Base-by-base conservation (phyloP, 192 early-diverging fungal genomes). In the Phlyctochytrium arcticum region DNA sequence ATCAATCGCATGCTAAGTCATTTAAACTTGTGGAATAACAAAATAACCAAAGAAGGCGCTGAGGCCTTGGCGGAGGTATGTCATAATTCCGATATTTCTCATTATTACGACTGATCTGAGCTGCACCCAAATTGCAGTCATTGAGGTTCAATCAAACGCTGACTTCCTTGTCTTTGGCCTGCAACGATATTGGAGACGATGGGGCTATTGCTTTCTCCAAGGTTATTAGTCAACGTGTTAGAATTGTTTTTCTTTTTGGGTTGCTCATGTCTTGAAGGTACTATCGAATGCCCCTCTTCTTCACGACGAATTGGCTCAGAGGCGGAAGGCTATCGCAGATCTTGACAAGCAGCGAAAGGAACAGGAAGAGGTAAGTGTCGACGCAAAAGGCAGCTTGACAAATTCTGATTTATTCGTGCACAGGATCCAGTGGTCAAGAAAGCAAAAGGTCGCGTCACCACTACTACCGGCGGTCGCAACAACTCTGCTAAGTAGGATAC, bases 61-160 rank as follows among this genome's bases (percentile, higher is more conserved):
- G 73, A 65, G 26, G 72, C 71, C n/a, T 32, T 83, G n/a, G 77
- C 77, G 3, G 81, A 83, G 68, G 78, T 74, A 29, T 4, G 69
- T 35, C 24, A n/a, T 7, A 35, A 35, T n/a, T n/a, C n/a, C n/a
- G n/a, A n/a, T n/a, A n/a, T n/a, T n/a, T n/a, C n/a, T n/a, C n/a
- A n/a, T n/a, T n/a, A n/a, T n/a, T n/a, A n/a, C n/a, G n/a, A n/a
- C n/a, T n/a, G n/a, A n/a, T n/a, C n/a, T n/a, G n/a, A n/a, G n/a
- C n/a, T n/a, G n/a, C n/a, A n/a, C n/a, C n/a, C 50, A 12, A 24
- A 36, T 36, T 10, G 19, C 36, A 78, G 73, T 71, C 67, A 21
- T 54, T 79, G 23, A 77, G 68, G 57, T 58, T 77, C 44, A 82
- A 82, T 55, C 60, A 69, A 37, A 55, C 49, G 49, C 56, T 82